phyloP scores from a whole-genome alignment of 2,329 filamentous ascomycete species.

The Cytospora piceicola region DNA sequence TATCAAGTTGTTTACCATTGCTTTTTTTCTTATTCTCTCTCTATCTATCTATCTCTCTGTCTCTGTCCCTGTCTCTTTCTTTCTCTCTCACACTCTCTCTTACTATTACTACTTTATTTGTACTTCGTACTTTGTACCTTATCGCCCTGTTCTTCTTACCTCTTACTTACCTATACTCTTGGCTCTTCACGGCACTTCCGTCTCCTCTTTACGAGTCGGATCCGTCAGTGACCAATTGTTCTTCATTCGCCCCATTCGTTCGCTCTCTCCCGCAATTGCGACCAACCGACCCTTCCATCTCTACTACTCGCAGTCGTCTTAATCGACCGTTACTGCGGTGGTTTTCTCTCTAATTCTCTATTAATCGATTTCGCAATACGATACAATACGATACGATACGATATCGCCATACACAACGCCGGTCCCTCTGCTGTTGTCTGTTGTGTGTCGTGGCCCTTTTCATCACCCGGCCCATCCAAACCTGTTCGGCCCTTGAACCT shows the following conservation, averaged over 20 bases:
- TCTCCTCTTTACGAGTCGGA: slow-evolving; percentile 13
- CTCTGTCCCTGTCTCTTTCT: neutral
- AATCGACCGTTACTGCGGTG: slow-evolving; percentile 27
- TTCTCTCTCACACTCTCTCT: neutral
- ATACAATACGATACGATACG: slow-evolving; percentile 10
- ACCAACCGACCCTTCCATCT: slow-evolving; percentile 11
- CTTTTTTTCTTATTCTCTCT: too few species aligned
- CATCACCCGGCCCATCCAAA: neutral
- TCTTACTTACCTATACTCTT: slow-evolving; percentile 6
- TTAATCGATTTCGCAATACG: slow-evolving; percentile 17
- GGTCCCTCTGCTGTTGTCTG: neutral
- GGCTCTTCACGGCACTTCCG: slow-evolving; percentile 5
- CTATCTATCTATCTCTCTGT: slow-evolving; percentile 8
- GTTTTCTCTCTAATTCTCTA: slow-evolving; percentile 10
- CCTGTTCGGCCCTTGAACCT: slow-evolving; percentile 5
- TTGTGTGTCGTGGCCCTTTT: neutral
- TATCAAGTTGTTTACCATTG: slow-evolving; percentile 5
- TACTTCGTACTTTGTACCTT: slow-evolving; percentile 18
- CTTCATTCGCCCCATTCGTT: slow-evolving; percentile 17
- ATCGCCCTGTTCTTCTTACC: slow-evolving; percentile 21
- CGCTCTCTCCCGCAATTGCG: slow-evolving; percentile 11
- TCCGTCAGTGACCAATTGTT: slow-evolving; percentile 8
- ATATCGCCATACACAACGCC: slow-evolving; percentile 12
- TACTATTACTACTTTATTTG: neutral
- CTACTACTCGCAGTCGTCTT: slow-evolving; percentile 29